These are phyloP conservation scores for Yueomyces sp. DNA, from an alignment of 1,139 yeast species.

Conservation along the genomic window DNA sequence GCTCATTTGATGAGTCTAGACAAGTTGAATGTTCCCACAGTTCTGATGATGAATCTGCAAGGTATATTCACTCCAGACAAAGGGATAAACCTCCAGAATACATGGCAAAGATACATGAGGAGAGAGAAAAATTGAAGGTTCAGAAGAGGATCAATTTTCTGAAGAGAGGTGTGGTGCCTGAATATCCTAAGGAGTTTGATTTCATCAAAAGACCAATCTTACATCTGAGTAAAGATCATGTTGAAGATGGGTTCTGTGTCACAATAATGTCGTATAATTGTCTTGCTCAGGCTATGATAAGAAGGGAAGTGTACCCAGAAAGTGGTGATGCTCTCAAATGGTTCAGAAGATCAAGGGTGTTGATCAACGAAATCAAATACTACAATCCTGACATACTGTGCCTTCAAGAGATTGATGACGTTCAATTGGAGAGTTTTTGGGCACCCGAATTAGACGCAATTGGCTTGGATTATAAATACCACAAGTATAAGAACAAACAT, in stretches of 20 bases:
- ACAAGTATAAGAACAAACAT: constrained; percentile 44
- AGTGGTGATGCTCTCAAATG: constrained; percentile 68
- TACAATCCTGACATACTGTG: constrained; percentile 61
- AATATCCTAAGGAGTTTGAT: background rate
- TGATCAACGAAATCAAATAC: constrained; percentile 44
- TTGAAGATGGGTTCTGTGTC: background rate
- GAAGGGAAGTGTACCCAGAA: constrained; percentile 62
- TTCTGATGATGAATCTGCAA: background rate
- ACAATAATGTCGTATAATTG: constrained; percentile 52
- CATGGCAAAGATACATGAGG: background rate
- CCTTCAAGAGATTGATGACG: constrained; percentile 61
- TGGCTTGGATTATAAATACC: constrained; percentile 43
- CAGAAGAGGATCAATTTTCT: background rate
- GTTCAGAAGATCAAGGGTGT: constrained; percentile 47
- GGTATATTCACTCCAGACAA: background rate
- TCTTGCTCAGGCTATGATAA: constrained; percentile 63
- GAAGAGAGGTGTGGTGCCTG: background rate
- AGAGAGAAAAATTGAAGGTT: background rate
- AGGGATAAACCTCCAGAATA: background rate
- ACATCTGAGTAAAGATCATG: background rate
- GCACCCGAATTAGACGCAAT: constrained; percentile 33
- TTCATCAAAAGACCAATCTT: background rate
- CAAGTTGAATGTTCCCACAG: no score
- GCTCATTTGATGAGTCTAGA: no score
- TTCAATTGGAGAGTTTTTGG: constrained; percentile 53